These are phyloP conservation scores for Penicillium cosmopolitanum DNA, from an alignment of 495 filamentous ascomycete genomes.

Conservation along the genomic window DNA sequence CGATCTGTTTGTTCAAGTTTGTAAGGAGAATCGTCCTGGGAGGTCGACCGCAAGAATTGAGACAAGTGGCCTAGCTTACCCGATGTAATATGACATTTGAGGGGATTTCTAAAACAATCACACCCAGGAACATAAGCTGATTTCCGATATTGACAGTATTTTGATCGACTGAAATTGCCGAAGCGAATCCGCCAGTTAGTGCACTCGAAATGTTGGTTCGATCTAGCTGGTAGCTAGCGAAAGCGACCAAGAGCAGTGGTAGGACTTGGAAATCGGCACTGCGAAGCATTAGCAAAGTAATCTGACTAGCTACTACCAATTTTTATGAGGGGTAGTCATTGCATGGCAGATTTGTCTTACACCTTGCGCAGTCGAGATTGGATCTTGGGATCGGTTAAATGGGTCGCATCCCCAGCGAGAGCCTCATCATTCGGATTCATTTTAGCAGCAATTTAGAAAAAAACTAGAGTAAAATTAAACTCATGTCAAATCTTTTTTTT, in stretches of 20 bases:
- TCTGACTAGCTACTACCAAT: background rate
- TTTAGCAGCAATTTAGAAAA: background rate
- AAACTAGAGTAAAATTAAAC: background rate
- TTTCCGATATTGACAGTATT: conserved; percentile 59
- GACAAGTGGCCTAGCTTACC: conserved; percentile 5
- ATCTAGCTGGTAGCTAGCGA: conserved; percentile 55
- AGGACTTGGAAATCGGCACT: conserved; percentile 49
- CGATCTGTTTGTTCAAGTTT: conserved; percentile 36
- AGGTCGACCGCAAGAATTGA: background rate
- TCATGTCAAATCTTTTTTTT: background rate
- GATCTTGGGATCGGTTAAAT: background rate
- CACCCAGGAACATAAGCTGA: conserved; percentile 55
- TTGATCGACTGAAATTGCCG: conserved; percentile 48
- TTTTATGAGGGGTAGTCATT: background rate
- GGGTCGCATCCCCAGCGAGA: background rate
- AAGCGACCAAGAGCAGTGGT: conserved; percentile 50
- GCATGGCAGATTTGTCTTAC: background rate
- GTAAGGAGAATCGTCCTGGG: background rate
- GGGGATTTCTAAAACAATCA: conserved; percentile 57
- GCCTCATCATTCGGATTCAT: background rate
- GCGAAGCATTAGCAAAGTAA: background rate
- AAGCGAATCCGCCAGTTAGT: conserved; percentile 47
- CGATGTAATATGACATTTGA: conserved; percentile 48
- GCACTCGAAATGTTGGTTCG: conserved; percentile 50
- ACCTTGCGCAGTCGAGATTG: background rate